These are phyloP conservation scores for Trichoderma afroharzianum DNA, from an alignment of 2,329 filamentous ascomycete genomes.

Conservation along the genomic window DNA sequence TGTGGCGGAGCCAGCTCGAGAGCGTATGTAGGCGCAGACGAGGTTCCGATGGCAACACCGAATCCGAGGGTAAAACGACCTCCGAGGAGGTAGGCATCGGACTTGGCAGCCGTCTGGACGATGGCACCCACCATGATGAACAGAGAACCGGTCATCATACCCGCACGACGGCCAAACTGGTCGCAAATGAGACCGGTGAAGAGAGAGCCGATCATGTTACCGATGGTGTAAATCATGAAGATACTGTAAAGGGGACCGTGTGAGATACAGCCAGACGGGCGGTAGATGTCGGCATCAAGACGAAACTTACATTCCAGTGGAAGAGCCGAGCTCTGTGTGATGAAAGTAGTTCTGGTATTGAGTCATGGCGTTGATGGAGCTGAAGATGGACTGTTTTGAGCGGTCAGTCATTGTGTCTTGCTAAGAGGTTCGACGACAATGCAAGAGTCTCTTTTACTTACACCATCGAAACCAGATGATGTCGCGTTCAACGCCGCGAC, in stretches of 20 bases:
- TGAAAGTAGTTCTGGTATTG: conserved; percentile 29
- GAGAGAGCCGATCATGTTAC: conserved; percentile 38
- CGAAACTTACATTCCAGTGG: conserved; percentile 29
- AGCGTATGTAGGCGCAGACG: conserved; percentile 39
- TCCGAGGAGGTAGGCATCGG: conserved; percentile 40
- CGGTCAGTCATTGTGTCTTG: not conserved
- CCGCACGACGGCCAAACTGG: conserved; percentile 37
- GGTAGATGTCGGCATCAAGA: not conserved
- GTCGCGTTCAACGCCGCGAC: conserved; percentile 37
- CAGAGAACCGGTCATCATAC: conserved; percentile 38
- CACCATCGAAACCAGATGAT: conserved; percentile 37
- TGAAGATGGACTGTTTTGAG: conserved; percentile 27
- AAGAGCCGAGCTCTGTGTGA: conserved; percentile 27
- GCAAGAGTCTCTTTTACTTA: conserved; percentile 19
- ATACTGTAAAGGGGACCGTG: conserved; percentile 22
- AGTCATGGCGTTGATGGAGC: conserved; percentile 32
- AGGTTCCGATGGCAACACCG: conserved; percentile 39
- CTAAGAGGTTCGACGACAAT: not conserved
- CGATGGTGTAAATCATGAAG: conserved; percentile 46
- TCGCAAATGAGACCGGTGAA: conserved; percentile 41
- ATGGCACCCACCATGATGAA: conserved; percentile 42
- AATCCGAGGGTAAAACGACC: conserved; percentile 57
- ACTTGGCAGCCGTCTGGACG: conserved; percentile 36
- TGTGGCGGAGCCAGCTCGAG: conserved; percentile 51
- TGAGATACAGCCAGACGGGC: not conserved